Conservation (phyloP, 192 early-diverging fungal species). For the Rhizoclosmatium sp. region DNA sequence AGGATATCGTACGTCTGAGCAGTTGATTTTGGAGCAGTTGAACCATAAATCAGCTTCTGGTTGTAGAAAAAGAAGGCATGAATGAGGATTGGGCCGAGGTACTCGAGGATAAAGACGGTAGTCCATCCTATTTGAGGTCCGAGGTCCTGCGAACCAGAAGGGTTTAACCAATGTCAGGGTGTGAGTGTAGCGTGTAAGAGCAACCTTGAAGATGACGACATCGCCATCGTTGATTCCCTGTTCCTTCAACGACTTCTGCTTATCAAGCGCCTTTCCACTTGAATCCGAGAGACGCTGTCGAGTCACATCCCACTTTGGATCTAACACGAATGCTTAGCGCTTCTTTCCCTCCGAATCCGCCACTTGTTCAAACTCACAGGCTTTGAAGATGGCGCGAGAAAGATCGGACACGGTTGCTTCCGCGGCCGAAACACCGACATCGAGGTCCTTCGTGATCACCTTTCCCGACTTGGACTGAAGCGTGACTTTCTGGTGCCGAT, state of each 20-base stretch:
- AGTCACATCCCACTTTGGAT: conserved; percentile 71
- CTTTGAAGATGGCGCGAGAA: conserved; percentile 68
- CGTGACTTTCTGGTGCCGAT: conserved; percentile 18
- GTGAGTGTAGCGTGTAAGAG: background rate
- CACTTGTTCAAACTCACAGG: conserved; percentile 42
- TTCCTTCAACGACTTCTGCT: conserved; percentile 62
- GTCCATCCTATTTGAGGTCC: conserved; percentile 94
- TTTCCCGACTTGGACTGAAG: conserved; percentile 38
- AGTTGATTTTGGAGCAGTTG: conserved; percentile 64
- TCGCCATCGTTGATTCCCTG: conserved; percentile 72
- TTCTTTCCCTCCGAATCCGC: background rate
- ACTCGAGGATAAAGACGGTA: conserved; percentile 94
- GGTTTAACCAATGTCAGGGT: conserved; percentile 57
- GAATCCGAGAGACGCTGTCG: conserved; percentile 82
- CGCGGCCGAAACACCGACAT: conserved; percentile 36
- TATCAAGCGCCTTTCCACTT: conserved; percentile 66
- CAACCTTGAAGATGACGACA: conserved; percentile 48
- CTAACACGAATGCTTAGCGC: conserved; percentile 18
- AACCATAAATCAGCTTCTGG: conserved; percentile 72
- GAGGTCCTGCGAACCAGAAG: conserved; percentile 12
- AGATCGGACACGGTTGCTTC: conserved; percentile 75
- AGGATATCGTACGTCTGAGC: conserved; percentile 64
- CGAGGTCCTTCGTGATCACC: conserved; percentile 43
- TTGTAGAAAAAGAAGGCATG: conserved; percentile 88
- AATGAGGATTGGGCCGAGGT: conserved; percentile 87